These are phyloP conservation scores for Kwoniella heveanensis DNA, from an alignment of 768 basidiomycete genomes.

Conservation along the genomic window DNA sequence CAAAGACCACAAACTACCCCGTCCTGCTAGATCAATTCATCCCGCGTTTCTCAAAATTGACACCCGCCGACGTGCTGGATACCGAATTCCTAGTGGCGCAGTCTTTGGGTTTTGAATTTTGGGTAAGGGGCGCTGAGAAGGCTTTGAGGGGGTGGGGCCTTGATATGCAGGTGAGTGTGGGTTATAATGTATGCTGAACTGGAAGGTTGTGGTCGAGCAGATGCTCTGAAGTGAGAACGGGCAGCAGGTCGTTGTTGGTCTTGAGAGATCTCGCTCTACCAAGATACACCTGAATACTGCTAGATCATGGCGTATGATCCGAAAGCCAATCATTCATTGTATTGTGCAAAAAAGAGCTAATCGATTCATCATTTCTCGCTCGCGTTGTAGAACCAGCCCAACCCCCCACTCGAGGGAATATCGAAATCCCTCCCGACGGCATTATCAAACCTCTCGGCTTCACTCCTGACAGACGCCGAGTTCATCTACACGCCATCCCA, in stretches of 20 bases:
- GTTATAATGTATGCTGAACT: no score
- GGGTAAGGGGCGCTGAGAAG: constrained; percentile 60
- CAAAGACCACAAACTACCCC: constrained; percentile 95
- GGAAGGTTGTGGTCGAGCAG: no score
- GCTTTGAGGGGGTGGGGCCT: constrained; percentile 53
- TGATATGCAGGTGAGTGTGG: constrained; percentile 53
- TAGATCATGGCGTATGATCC: no score
- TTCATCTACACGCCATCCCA: constrained; percentile 90
- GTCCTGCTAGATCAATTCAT: constrained; percentile 85
- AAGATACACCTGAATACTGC: no score
- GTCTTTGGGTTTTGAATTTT: constrained; percentile 89
- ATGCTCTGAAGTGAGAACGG: no score
- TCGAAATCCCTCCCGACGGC: constrained; percentile 68
- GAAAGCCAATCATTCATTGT: no score
- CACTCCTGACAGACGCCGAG: constrained; percentile 87
- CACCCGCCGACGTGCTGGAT: constrained; percentile 80
- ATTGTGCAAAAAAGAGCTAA: background rate
- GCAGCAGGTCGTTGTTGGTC: no score
- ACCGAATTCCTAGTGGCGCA: constrained; percentile 96
- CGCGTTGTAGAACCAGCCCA: constrained; percentile 63
- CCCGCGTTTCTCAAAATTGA: constrained; percentile 76
- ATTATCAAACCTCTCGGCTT: constrained; percentile 68
- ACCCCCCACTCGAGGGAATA: constrained; percentile 61
- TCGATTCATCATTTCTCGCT: background rate
- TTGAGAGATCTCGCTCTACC: no score